These are phyloP conservation scores for Capsicum rhomboideum DNA, from an alignment of 257 asterid species.

Conservation along the genomic window DNA sequence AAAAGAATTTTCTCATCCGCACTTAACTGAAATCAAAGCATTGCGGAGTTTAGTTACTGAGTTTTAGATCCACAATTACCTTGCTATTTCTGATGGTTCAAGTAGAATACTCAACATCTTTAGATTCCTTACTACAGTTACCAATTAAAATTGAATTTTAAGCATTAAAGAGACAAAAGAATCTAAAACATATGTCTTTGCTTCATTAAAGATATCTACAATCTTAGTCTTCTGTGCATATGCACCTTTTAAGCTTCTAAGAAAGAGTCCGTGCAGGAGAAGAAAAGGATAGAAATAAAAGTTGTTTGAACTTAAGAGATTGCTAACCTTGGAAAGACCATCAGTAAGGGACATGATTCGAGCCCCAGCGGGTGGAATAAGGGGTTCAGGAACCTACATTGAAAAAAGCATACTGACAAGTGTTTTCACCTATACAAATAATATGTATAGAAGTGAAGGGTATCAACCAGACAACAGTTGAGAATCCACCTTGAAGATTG, in stretches of 20 bases:
- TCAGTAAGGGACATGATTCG: constrained; percentile 99
- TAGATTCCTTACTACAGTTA: background rate
- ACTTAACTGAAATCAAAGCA: background rate
- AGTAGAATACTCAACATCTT: background rate
- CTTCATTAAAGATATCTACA: background rate
- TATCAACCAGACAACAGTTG: constrained; percentile 11
- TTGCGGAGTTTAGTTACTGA: background rate
- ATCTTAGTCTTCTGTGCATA: background rate
- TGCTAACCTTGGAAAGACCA: constrained; percentile 87
- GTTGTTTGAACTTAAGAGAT: constrained; percentile 8
- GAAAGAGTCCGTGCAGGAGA: background rate
- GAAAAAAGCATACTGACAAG: constrained; percentile 12
- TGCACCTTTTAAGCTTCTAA: background rate
- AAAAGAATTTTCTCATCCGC: background rate
- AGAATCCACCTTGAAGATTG: constrained; percentile 74
- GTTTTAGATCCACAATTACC: background rate
- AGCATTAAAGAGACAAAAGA: background rate
- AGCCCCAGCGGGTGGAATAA: constrained; percentile 96
- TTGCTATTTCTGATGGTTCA: background rate
- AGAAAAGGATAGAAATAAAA: background rate
- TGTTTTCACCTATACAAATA: constrained; percentile 11
- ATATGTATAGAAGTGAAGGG: background rate
- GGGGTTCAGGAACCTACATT: constrained; percentile 88
- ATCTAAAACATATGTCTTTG: background rate
- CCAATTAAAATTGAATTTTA: background rate